These are phyloP conservation scores for Cupressus sempervirens DNA, from an alignment of 75 land plant genomes.

Conservation along the genomic window DNA sequence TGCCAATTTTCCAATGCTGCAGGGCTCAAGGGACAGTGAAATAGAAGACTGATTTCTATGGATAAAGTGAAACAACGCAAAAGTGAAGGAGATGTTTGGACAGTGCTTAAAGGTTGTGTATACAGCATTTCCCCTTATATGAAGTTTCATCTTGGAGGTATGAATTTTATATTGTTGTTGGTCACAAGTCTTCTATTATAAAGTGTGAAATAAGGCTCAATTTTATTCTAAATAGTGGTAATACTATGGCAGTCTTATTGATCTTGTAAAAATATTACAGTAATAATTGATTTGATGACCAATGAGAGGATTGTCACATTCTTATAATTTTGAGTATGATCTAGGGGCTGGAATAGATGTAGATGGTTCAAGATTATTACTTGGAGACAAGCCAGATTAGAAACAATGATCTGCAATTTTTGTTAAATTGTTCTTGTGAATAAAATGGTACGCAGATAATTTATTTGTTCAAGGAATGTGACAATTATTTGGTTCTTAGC, in stretches of 20 bases:
- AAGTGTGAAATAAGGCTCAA: not conserved
- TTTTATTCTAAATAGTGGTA: not conserved
- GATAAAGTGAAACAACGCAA: conserved; percentile 79
- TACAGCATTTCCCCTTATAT: conserved; percentile 89
- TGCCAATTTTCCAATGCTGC: conserved; percentile 7
- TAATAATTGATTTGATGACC: not conserved
- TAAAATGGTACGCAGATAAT: too few relatives aligned
- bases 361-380: not conserved
- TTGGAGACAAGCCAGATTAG: not conserved
- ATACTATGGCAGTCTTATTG: not conserved
- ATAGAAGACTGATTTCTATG: conserved; percentile 76
- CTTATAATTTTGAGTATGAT: not conserved
- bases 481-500: too few relatives aligned
- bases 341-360: not conserved
- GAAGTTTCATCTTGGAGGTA: conserved; percentile 99
- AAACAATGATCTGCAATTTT: not conserved
- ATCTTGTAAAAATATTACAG: not conserved
- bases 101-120: conserved; percentile 88
- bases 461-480: too few relatives aligned
- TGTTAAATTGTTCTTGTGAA: too few relatives aligned
- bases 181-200: not conserved
- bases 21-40: conserved; percentile 87
- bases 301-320: not conserved
- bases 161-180: conserved; percentile 5
- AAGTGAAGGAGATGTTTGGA: conserved; percentile 82